phyloP scores from a whole-genome alignment of 306 rosid species.

The Prunus kanzakura region DNA sequence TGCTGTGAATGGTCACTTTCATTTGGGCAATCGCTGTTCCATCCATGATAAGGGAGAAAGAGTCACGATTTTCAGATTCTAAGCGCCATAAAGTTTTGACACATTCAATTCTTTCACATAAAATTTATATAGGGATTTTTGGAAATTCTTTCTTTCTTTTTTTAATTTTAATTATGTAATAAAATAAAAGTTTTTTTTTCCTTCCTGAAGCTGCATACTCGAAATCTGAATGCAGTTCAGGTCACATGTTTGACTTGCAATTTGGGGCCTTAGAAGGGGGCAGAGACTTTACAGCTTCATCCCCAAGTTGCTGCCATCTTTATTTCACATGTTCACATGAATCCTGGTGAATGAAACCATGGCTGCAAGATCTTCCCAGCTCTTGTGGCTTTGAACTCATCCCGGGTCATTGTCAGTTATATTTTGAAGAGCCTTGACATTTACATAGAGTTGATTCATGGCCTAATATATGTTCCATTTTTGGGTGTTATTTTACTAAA shows the following conservation, averaged over 20 bases:
- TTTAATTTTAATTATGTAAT: neutral
- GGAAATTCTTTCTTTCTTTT: neutral
- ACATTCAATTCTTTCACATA: constrained; percentile 2
- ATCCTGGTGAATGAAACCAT: constrained; percentile 28
- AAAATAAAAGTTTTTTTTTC: neutral
- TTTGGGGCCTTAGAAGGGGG: constrained; percentile 21
- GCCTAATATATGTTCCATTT: constrained; percentile 5
- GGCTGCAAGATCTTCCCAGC: constrained; percentile 3
- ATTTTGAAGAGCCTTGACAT: constrained; percentile 7
- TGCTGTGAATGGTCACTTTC: neutral
- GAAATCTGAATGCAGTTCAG: constrained; percentile 8
- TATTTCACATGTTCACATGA: constrained; percentile 36
- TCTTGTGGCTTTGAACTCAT: constrained; percentile 33
- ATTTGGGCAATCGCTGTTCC: constrained; percentile 2
- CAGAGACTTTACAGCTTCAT: constrained; percentile 40
- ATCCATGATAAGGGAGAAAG: neutral
- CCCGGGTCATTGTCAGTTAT: constrained; percentile 22
- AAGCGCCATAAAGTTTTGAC: constrained; percentile 19
- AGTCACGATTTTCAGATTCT: constrained; percentile 9
- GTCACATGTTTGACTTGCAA: constrained; percentile 25
- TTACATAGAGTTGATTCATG: constrained; percentile 6
- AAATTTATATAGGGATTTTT: neutral
- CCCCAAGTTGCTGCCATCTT: constrained; percentile 23
- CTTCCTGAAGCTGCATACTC: neutral
- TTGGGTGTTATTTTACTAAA: neutral